phyloP scores from a whole-genome alignment of 2,329 filamentous ascomycete genomes.

The Alternaria gaisen region DNA sequence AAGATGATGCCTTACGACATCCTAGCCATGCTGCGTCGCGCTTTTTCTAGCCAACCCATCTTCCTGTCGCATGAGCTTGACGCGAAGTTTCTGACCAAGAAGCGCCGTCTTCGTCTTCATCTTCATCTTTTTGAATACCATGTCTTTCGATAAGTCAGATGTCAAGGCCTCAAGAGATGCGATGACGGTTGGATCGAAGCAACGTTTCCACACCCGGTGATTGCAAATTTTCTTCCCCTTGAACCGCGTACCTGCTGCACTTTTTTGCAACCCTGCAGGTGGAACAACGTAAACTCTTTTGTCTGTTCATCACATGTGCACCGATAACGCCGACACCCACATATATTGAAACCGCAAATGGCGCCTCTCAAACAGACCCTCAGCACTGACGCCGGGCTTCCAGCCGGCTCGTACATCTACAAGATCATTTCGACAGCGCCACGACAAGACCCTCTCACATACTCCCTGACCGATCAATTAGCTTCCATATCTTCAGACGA shows the following conservation, averaged over 20 bases:
- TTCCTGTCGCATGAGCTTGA: neutral
- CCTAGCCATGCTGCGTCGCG: neutral
- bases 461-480: constrained; percentile 52
- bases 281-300: neutral
- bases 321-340: neutral
- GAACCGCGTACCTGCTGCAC: neutral
- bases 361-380: constrained; percentile 26
- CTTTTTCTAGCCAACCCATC: neutral
- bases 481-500: constrained; percentile 76
- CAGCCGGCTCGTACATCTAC: constrained; percentile 52
- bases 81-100: neutral
- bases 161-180: neutral
- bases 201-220: constrained; percentile 2
- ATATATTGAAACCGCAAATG: constrained; percentile 20
- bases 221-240: constrained; percentile 3
- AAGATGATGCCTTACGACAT: neutral
- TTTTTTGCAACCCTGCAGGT: neutral
- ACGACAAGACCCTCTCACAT: constrained; percentile 43
- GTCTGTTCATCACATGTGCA: neutral
- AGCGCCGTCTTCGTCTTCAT: too few relatives aligned
- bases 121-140: neutral
- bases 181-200: neutral
- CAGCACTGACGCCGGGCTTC: constrained; percentile 37
- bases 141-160: neutral
- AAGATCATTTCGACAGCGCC: constrained; percentile 46